These are phyloP conservation scores for Raffaelea arxii DNA, from an alignment of 2,329 filamentous ascomycete genomes.

Conservation along the genomic window DNA sequence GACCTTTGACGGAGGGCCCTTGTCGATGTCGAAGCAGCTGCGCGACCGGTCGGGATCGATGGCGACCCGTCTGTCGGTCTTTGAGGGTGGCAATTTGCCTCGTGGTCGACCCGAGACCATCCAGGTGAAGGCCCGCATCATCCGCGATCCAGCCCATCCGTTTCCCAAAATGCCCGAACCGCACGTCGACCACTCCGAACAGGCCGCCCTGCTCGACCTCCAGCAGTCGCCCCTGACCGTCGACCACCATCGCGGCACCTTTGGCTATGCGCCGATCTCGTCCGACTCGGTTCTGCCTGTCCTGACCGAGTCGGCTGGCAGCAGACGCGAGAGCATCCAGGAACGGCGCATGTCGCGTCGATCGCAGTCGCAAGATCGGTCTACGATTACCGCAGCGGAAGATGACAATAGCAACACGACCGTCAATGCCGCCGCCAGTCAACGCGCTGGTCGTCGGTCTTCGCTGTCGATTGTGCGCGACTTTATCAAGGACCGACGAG, in stretches of 20 bases:
- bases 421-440: no score
- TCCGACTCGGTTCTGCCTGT: not conserved
- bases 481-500: conserved; percentile 51
- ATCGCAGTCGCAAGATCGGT: conserved; percentile 25
- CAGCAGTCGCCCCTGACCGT: conserved; percentile 51
- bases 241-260: conserved; percentile 38
- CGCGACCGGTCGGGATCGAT: conserved; percentile 44
- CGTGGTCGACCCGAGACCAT: conserved; percentile 59
- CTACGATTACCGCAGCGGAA: conserved; percentile 18
- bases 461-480: conserved; percentile 50
- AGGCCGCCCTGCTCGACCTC: conserved; percentile 38
- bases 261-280: conserved; percentile 15
- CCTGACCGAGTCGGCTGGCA: conserved; percentile 6
- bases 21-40: conserved; percentile 38
- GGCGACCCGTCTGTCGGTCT: conserved; percentile 45
- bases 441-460: conserved; percentile 36
- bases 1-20: no score
- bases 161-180: conserved; percentile 30
- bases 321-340: conserved; percentile 32
- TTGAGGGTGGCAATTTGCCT: conserved; percentile 35
- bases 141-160: conserved; percentile 50
- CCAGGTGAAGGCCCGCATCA: conserved; percentile 79
- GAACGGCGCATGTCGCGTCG: conserved; percentile 35
- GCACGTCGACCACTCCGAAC: conserved; percentile 32
- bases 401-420: conserved; percentile 14